A percentile compares a stretch with the other conserved stretches of the same genome.
Conservation (phyloP, 768 basidiomycete genomes). For the Collybia nuda region DNA sequence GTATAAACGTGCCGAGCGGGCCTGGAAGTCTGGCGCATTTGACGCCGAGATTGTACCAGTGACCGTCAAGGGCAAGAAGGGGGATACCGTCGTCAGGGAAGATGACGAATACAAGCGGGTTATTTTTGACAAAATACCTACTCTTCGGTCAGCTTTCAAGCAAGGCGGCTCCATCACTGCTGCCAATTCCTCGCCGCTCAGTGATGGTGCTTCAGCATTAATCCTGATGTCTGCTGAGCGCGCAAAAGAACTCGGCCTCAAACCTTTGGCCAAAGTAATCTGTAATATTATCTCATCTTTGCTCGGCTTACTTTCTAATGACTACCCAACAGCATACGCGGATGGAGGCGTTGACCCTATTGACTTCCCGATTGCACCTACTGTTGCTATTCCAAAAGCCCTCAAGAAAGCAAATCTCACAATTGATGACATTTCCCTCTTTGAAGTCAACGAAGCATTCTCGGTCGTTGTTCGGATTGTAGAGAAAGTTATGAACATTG, state of each 20-base stretch:
- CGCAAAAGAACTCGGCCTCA: constrained; percentile 86
- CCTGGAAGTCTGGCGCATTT: constrained; percentile 87
- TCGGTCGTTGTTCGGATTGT: constrained; percentile 90
- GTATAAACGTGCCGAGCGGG: constrained; percentile 88
- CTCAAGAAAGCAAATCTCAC: constrained; percentile 84
- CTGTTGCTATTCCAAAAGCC: constrained; percentile 86
- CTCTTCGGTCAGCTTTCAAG: constrained; percentile 88
- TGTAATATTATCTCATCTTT: constrained; percentile 54
- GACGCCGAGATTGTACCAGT: constrained; percentile 87
- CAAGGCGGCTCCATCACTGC: constrained; percentile 89
- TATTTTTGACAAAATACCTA: constrained; percentile 90
- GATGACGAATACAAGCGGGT: constrained; percentile 99
- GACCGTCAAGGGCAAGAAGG: constrained; percentile 91
- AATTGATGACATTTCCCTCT: constrained; percentile 81
- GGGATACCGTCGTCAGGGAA: constrained; percentile 84
- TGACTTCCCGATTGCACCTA: constrained; percentile 95
- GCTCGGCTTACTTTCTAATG: constrained; percentile 9
- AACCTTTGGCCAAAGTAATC: constrained; percentile 90
- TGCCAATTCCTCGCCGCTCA: constrained; percentile 93
- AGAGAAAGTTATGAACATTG: constrained; percentile 83
- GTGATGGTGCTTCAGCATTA: constrained; percentile 95
- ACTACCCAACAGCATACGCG: constrained; percentile 70
- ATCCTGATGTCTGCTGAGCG: constrained; percentile 94
- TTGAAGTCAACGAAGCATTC: constrained; percentile 98
- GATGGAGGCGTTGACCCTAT: constrained; percentile 97